Evolutionary conservation across 768 basidiomycete genomes (phyloP).

Genomic region (Suillus ampliporus): DNA sequence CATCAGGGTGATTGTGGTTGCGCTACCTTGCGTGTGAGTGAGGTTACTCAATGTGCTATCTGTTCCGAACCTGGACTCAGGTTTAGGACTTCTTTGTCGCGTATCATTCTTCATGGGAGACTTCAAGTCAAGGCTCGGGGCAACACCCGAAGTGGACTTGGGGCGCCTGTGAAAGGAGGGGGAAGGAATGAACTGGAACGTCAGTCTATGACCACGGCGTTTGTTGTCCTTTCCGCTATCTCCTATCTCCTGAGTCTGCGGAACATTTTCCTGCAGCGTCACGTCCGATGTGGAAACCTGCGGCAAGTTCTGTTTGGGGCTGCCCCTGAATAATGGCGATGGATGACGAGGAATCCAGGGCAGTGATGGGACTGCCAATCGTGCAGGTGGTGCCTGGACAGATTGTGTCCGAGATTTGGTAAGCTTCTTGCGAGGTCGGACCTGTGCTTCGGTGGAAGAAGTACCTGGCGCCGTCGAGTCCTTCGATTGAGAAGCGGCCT

Average conservation of each 20-base stretch:
- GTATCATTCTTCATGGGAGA: slow-evolving; percentile 1
- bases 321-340: slow-evolving; percentile 5
- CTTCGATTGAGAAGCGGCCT: background rate
- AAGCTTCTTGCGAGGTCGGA: slow-evolving; percentile 5
- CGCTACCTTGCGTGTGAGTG: slow-evolving; percentile 4
- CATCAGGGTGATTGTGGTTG: slow-evolving; percentile 6
- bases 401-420: slow-evolving; percentile 11
- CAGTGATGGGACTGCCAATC: background rate
- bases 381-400: background rate
- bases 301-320: background rate
- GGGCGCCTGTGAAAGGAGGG: slow-evolving; percentile 28
- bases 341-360: slow-evolving; percentile 8
- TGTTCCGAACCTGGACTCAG: background rate
- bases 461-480: background rate
- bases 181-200: slow-evolving; percentile 31
- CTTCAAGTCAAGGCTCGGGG: background rate
- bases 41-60: background rate
- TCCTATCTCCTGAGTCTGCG: background rate
- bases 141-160: slow-evolving; percentile 15
- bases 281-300: background rate
- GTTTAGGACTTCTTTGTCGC: too few species aligned
- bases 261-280: background rate
- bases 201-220: slow-evolving; percentile 24
- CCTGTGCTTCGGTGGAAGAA: background rate
- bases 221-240: slow-evolving; percentile 4